phyloP scores from a whole-genome alignment of 75 land plant genomes.

The Isoetes taiwanensis region DNA sequence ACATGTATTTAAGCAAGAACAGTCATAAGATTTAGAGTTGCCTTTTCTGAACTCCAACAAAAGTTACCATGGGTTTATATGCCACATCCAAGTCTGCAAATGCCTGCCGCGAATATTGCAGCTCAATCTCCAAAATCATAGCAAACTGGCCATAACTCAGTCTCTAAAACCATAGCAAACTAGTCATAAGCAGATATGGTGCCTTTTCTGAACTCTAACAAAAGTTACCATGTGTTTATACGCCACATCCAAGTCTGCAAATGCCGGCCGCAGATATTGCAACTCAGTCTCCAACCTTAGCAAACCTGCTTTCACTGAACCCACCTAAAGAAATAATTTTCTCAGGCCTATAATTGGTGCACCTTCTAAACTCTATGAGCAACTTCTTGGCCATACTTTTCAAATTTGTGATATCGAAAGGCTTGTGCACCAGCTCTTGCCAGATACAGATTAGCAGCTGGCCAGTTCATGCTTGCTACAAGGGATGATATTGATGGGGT shows the following conservation, averaged over 20 bases:
- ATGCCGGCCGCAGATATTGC: slow-evolving; percentile 13
- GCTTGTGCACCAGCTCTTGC: slow-evolving; percentile 24
- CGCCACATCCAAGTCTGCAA: not conserved
- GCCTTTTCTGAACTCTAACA: slow-evolving; percentile 83
- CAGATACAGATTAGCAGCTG: slow-evolving; percentile 25
- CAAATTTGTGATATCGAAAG: slow-evolving; percentile 23
- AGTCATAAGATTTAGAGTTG: no score
- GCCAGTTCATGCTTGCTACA: slow-evolving; percentile 40
- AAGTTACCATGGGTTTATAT: slow-evolving; percentile 68
- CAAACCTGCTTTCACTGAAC: slow-evolving; percentile 36
- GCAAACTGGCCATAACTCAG: slow-evolving; percentile 34
- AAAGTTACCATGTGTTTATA: slow-evolving; percentile 70
- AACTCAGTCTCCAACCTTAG: slow-evolving; percentile 33
- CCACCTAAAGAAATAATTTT: slow-evolving; percentile 41
- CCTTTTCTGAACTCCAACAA: slow-evolving; percentile 82
- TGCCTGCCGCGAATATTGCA: slow-evolving; percentile 17
- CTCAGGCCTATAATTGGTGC: slow-evolving; percentile 14
- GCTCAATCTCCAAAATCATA: slow-evolving; percentile 34
- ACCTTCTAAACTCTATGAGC: slow-evolving; percentile 11
- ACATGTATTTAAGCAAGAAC: no score
- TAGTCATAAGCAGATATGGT: no score
- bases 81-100: not conserved
- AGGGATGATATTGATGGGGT: slow-evolving; percentile 43
- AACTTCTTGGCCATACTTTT: slow-evolving; percentile 32
- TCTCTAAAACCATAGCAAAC: no score